Conservation (phyloP, 805 yeast species). For the Spathaspora gorwiae region DNA sequence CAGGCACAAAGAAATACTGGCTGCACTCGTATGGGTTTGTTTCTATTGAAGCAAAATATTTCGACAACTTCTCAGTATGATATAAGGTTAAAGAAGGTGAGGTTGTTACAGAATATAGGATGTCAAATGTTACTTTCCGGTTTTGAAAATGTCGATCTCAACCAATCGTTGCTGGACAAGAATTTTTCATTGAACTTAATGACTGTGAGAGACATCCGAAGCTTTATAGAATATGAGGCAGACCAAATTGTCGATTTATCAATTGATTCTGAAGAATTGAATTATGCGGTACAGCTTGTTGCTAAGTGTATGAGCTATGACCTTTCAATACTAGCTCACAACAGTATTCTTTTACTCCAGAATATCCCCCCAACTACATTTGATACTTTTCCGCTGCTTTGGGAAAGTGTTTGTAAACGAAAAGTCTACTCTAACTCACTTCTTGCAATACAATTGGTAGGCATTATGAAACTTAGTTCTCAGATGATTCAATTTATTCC, state of each 20-base stretch:
- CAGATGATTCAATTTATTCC: conserved; percentile 16
- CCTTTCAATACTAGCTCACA: conserved; percentile 31
- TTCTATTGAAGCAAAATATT: conserved; percentile 5
- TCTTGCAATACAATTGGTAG: conserved; percentile 14
- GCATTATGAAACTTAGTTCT: conserved; percentile 10
- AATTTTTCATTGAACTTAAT: conserved; percentile 33
- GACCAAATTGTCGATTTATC: conserved; percentile 23
- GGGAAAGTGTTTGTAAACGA: conserved; percentile 15
- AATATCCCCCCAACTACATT: conserved; percentile 22
- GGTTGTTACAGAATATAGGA: conserved; percentile 3
- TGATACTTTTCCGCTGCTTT: conserved; percentile 30
- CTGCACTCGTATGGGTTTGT: conserved; percentile 43
- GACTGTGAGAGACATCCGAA: conserved; percentile 45
- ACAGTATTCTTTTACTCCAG: conserved; percentile 16
- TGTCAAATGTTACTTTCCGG: neutral
- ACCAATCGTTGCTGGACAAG: conserved; percentile 8
- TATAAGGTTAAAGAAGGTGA: conserved; percentile 1
- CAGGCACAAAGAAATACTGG: conserved; percentile 50
- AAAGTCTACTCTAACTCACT: conserved; percentile 2
- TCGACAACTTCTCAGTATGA: neutral
- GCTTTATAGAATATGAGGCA: conserved; percentile 42
- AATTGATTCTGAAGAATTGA: conserved; percentile 6
- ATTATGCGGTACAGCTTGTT: conserved; percentile 29
- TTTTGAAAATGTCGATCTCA: neutral
- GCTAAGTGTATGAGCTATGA: conserved; percentile 44